Percentiles rank a stretch among this genome's conserved stretches.
phyloP scores from a whole-genome alignment of 2,329 filamentous ascomycete species.

The Calonectria fujianensis region DNA sequence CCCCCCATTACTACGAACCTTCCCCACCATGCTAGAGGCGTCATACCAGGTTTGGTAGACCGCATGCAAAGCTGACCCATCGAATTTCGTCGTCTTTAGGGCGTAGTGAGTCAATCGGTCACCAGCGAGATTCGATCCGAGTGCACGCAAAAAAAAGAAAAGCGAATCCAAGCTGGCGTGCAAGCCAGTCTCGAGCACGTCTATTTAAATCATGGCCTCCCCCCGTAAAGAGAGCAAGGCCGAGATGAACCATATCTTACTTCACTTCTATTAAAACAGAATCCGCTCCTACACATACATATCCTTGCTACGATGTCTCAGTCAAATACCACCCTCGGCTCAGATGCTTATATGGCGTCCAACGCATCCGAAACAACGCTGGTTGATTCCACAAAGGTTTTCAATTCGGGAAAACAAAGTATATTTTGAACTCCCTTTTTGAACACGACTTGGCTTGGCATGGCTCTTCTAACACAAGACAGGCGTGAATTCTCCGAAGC shows the following conservation, averaged over 20 bases:
- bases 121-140: neutral
- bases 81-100: constrained; percentile 41
- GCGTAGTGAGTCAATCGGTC: constrained; percentile 49
- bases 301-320: constrained; percentile 44
- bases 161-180: neutral
- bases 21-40: constrained; percentile 36
- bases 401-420: constrained; percentile 47
- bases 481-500: constrained; percentile 36
- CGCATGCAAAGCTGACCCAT: constrained; percentile 48
- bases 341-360: constrained; percentile 45
- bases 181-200: neutral
- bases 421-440: neutral
- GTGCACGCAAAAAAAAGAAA: neutral
- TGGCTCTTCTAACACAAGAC: neutral
- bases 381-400: constrained; percentile 46
- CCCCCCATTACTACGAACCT: neutral
- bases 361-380: constrained; percentile 54
- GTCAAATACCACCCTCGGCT: constrained; percentile 42
- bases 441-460: neutral
- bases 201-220: constrained; percentile 8
- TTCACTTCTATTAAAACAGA: neutral
- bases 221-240: neutral
- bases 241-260: neutral
- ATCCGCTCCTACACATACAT: neutral
- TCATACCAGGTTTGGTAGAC: constrained; percentile 45